Evolutionary conservation across 345 rosid species (phyloP), one percentile per base, ranked within the genome.

Genomic region (Lepidium sativum): DNA sequence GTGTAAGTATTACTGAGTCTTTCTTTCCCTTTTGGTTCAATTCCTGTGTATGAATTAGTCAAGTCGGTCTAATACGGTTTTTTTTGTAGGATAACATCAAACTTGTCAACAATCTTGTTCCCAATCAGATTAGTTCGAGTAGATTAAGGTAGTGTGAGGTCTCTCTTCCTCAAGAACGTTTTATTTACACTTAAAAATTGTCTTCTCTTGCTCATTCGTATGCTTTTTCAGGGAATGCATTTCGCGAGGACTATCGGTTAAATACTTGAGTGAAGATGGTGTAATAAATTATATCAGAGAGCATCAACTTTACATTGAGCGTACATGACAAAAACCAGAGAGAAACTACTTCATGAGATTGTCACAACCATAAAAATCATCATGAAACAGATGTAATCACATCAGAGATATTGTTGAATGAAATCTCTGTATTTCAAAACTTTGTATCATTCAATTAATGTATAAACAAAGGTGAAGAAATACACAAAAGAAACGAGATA

Each of bases 91-190:
- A 17, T 33, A 83, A 94, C 70, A 79, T 94, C 52, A 82, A 44
- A 70, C 67, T 81, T 11, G 87, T 86, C 33, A 74, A 86, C 48
- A 90, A 94, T 47, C 52, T 75, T 12, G 86, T 87, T 9, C 89
- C 92, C 29, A 94, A 94, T 77, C 81, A 77, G 75, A 85, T 94
- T 35, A 94, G 99, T 77, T 94, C 97, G 41, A 81, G 92, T 23
- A 78, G 85, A 80, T 62, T 89, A 55, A 89, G 96, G 98, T 87
- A 50, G 21, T 40, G 45, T 51, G 41, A 8, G 63, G n/a, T 55
- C 7, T 37, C 14, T 33, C 32, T 31, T 66, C 63, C 23, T 53
- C 38, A 14, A 42, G 8, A 66, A 67, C 40, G 9, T 20, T 18
- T 17, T 16, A 35, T 37, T 3, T 42, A 7, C 67, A 27, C n/a